Evolutionary conservation across 192 early-diverging fungal genomes (phyloP).

Genomic region (Linderina pennispora): DNA sequence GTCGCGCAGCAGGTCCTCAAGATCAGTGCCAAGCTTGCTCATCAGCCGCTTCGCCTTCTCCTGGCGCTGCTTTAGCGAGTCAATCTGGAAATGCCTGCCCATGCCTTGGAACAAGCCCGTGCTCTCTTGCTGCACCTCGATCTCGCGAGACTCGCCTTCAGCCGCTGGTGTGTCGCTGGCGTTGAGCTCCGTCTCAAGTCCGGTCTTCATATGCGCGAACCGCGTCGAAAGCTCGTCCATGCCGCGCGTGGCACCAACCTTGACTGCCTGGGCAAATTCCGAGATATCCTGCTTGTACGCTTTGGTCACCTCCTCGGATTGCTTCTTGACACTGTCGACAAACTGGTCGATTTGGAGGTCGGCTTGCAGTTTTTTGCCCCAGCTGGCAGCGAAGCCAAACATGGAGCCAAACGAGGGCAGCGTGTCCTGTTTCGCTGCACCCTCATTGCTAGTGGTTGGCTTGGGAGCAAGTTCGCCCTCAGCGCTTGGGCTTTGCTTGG

Average conservation of each 20-base stretch:
- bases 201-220: slow-evolving; percentile 22
- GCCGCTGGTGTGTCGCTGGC: background rate
- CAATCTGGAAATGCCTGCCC: slow-evolving; percentile 20
- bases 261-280: slow-evolving; percentile 40
- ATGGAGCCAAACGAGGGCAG: slow-evolving; percentile 18
- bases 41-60: slow-evolving; percentile 26
- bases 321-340: slow-evolving; percentile 39
- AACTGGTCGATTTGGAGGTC: slow-evolving; percentile 26
- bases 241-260: slow-evolving; percentile 21
- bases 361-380: slow-evolving; percentile 29
- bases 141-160: background rate
- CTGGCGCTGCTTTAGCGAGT: slow-evolving; percentile 16
- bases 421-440: background rate
- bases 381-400: slow-evolving; percentile 39
- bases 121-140: background rate
- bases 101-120: slow-evolving; percentile 7
- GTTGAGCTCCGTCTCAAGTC: slow-evolving; percentile 9
- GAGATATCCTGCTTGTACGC: slow-evolving; percentile 40
- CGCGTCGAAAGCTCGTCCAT: slow-evolving; percentile 36
- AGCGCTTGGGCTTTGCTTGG: too few species aligned
- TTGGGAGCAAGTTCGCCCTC: too few species aligned
- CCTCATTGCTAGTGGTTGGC: too few species aligned
- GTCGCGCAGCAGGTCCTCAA: slow-evolving; percentile 36
- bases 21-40: slow-evolving; percentile 22
- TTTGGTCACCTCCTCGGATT: slow-evolving; percentile 35